Conservation (phyloP, 148 eudicot genomes). For the Rhododendron molle region DNA sequence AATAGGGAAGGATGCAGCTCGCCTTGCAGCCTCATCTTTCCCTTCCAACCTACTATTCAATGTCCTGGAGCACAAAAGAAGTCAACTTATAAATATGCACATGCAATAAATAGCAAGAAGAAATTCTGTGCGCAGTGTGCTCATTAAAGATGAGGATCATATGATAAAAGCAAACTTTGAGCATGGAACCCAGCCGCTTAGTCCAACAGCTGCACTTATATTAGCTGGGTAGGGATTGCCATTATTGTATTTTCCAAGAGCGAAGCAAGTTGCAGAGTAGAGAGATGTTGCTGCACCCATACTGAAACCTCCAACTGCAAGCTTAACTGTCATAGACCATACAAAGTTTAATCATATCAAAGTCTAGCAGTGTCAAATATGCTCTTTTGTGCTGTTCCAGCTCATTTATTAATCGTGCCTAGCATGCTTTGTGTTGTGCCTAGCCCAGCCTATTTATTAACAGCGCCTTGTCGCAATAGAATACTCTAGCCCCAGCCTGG, state of each 20-base stretch:
- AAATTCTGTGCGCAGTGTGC: background rate
- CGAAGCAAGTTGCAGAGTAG: constrained; percentile 66
- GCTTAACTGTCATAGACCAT: constrained; percentile 53
- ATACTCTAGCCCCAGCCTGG: background rate
- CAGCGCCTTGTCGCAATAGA: background rate
- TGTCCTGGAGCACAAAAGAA: constrained; percentile 33
- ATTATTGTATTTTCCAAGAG: constrained; percentile 56
- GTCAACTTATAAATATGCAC: background rate
- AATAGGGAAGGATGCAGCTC: constrained; percentile 80
- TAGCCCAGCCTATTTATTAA: background rate
- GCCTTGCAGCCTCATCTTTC: constrained; percentile 49
- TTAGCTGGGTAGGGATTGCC: constrained; percentile 53
- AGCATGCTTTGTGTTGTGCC: background rate
- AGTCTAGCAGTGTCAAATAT: background rate
- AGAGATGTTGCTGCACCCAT: constrained; percentile 95
- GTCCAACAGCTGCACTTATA: constrained; percentile 75
- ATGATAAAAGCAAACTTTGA: constrained; percentile 53
- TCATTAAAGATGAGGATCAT: background rate
- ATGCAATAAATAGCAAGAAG: background rate
- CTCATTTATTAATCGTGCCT: background rate
- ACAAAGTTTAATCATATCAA: background rate
- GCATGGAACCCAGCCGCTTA: constrained; percentile 97
- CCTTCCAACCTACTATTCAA: constrained; percentile 47
- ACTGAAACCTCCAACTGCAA: constrained; percentile 93
- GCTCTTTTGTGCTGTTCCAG: background rate